Base-by-base conservation (phyloP, 352 stramenopile genomes). In the Thraustochytrium striatum region DNA sequence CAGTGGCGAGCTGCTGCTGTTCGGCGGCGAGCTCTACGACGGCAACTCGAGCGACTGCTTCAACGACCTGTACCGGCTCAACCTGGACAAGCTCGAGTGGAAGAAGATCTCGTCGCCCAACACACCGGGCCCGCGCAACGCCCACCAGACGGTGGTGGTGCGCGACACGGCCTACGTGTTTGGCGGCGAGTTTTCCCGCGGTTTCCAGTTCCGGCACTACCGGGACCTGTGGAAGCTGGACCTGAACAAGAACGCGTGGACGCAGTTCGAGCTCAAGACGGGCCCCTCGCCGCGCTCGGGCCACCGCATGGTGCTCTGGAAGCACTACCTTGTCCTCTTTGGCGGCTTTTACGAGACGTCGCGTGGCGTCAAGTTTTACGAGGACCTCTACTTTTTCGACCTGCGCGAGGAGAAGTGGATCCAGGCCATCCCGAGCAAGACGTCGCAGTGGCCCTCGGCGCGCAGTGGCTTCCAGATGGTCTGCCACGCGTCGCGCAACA, bases 191-290 rank as follows among this genome's bases (percentile, higher is more conserved):
- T 94, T 98, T 72, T 94, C 93, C 1, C 97, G 92, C 3, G 90
- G 91, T 0, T 93, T 98, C 78, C 91, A 98, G 84, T 99, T 98
- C 87, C 91, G 98, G 86, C 96, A 99, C 87, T 98, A 98, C 85
- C 82, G 90, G 32, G 93, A 98, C 75, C 86, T 94, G 33, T 95
- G 91, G 91, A 81, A 89, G 36, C 78, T 95, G 25, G 87, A 95
- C 57, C 81, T 94, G 7, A 92, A 93, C 81, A 94, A 89, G 2
- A 93, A 93, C 41, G 83, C 88, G n/a, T 95, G 90, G 90, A 88
- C 93, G 69, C 86, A 88, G 69, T 85, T 94, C 1, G 87, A 93
- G 21, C 87, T 91, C 50, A 93, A 92, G 79, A 89, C 89, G 59
- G 90, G 90, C 25, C 90, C 90, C 11, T 94, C 89, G 19, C 87